Base-by-base conservation (phyloP, 345 rosid genomes). In the Euphorbia lathyris region DNA sequence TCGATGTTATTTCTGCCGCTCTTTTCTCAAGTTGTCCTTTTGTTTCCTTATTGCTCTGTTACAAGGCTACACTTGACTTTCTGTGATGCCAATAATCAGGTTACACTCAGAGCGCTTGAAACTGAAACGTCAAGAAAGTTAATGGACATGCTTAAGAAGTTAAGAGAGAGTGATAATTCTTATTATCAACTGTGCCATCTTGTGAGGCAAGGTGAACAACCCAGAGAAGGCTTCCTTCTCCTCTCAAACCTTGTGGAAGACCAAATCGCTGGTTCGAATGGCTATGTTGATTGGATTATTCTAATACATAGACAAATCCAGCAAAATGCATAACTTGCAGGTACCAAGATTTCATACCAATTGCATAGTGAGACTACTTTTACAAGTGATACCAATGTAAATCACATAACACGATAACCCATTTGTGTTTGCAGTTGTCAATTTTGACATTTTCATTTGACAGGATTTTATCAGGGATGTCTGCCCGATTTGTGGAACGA, bases 201-300 rank as follows among this genome's bases (percentile, higher is more conserved):
- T 56, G 93, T 92, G 19, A 88, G 99, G 59, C 98, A 96, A 87
- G 98, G 99, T 69, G 98, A 96, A 67, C 99, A 96, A 78, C 98
- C 98, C 38, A 85, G 97, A 76, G 98, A 96, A 85, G 99, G 95
- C 40, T 83, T 81, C 70, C 81, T 90, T 76, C 87, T 96, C 27
- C 96, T 90, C 56, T 72, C 85, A 51, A 87, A 89, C 81, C 93
- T 96, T 65, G 75, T 88, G 25, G 99, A 96, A 80, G 97, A 92
- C 77, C 96, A 81, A 82, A 83, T 79, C 53, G 90, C 90, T 1
- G 97, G 97, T 65, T 72, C 84, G 27, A 84, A 66, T 75, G 86
- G 99, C 63, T 96, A 96, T 81, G 76, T 78, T 17, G 96, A 92
- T 76, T 96, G 98, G 99, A 73, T 92, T 58, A 20, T 76, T 63